These are phyloP conservation scores for Dictyostelium firmibasis DNA, from an alignment of 78 protist genomes.

Conservation along the genomic window DNA sequence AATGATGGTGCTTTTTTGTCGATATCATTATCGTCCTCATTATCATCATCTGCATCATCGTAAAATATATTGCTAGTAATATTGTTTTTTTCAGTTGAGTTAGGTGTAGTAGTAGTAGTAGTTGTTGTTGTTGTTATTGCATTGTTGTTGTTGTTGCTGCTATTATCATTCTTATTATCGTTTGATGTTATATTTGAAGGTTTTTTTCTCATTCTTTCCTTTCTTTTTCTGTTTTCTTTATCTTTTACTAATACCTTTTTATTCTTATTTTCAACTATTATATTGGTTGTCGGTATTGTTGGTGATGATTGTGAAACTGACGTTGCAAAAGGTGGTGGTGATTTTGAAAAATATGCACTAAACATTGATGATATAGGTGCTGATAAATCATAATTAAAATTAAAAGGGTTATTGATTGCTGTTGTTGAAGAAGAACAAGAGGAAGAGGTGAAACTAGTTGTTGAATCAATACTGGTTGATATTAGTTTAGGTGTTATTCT, in stretches of 20 bases:
- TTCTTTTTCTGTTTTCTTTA: neutral
- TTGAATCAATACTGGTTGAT: neutral
- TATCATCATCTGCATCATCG: conserved; percentile 9
- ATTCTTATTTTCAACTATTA: neutral
- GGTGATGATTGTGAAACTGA: neutral
- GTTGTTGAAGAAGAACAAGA: neutral
- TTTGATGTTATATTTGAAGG: too few relatives aligned
- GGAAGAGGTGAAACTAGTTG: neutral
- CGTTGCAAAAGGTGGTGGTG: neutral
- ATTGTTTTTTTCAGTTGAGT: neutral
- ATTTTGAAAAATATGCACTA: neutral
- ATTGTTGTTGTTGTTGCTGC: neutral
- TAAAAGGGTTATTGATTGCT: neutral
- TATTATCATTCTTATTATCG: neutral
- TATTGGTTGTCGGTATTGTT: neutral
- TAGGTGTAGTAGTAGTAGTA: neutral
- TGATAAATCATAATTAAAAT: conserved; percentile 40
- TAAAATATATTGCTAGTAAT: neutral
- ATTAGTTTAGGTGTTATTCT: neutral
- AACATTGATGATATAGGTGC: conserved; percentile 36
- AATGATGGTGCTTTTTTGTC: neutral
- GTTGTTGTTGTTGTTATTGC: neutral
- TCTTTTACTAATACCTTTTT: neutral
- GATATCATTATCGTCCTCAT: neutral
- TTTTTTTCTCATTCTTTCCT: neutral